These are phyloP conservation scores for Nakazawaea molendinolei DNA, from an alignment of 805 yeast species.

Conservation along the genomic window DNA sequence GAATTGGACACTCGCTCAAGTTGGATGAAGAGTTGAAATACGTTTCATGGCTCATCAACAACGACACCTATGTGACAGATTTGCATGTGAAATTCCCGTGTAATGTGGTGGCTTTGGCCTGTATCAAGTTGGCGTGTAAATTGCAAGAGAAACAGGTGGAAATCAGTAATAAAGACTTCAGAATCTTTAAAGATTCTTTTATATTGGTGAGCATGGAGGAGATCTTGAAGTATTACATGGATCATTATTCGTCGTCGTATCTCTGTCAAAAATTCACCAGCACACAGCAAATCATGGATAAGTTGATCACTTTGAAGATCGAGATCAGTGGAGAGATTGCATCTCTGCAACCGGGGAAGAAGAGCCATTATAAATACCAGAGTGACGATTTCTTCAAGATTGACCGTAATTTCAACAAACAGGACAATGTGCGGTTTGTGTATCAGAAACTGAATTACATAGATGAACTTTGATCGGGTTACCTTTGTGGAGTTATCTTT, in stretches of 20 bases:
- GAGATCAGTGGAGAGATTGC: slow-evolving; percentile 15
- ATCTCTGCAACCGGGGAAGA: slow-evolving; percentile 2
- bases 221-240: slow-evolving; percentile 25
- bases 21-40: slow-evolving; percentile 41
- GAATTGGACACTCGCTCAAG: slow-evolving; percentile 28
- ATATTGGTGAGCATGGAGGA: slow-evolving; percentile 14
- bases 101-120: slow-evolving; percentile 67
- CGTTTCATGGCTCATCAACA: slow-evolving; percentile 69
- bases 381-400: slow-evolving; percentile 8
- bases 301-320: slow-evolving; percentile 24
- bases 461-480: slow-evolving; percentile 13
- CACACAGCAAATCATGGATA: slow-evolving; percentile 19
- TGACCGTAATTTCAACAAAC: slow-evolving; percentile 8
- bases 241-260: slow-evolving; percentile 20
- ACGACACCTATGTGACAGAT: slow-evolving; percentile 68
- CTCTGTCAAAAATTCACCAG: slow-evolving; percentile 11
- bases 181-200: slow-evolving; percentile 6
- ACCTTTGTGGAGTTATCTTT: no score
- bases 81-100: slow-evolving; percentile 64
- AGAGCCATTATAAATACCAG: slow-evolving; percentile 4
- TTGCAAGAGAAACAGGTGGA: slow-evolving; percentile 21
- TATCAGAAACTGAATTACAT: slow-evolving; percentile 11
- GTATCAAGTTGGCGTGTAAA: slow-evolving; percentile 45
- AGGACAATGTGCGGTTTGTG: slow-evolving; percentile 10
- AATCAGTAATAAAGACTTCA: slow-evolving; percentile 8